Evolutionary conservation across 2,329 filamentous ascomycete species (phyloP).

Genomic region (Thielaviopsis euricoi): DNA sequence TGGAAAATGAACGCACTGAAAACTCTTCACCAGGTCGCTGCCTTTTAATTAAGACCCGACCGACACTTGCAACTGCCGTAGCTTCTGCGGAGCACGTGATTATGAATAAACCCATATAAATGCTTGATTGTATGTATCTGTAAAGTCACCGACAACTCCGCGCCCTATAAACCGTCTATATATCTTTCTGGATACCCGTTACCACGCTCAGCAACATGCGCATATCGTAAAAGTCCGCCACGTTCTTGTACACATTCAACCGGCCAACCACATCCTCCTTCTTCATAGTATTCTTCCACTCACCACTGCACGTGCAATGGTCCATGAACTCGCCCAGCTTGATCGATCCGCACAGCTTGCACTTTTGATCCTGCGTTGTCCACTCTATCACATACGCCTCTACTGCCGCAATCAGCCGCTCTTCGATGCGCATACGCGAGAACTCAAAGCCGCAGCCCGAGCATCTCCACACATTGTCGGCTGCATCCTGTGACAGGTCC

Average conservation of each 20-base stretch:
- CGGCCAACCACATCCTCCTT: slow-evolving; percentile 46
- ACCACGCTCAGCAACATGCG: slow-evolving; percentile 68
- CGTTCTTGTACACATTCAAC: slow-evolving; percentile 54
- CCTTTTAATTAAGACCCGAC: too few relatives aligned
- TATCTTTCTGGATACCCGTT: slow-evolving; percentile 36
- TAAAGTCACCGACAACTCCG: not conserved
- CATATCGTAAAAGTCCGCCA: slow-evolving; percentile 64
- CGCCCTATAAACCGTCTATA: slow-evolving; percentile 19
- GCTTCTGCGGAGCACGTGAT: too few relatives aligned
- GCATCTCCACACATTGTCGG: slow-evolving; percentile 52
- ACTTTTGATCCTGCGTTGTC: slow-evolving; percentile 82
- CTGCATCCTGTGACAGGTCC: slow-evolving; percentile 14
- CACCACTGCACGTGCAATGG: slow-evolving; percentile 82
- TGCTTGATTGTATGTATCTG: not conserved
- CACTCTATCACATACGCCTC: slow-evolving; percentile 63
- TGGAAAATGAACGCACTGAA: too few relatives aligned
- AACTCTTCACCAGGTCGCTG: too few relatives aligned
- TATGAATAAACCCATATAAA: too few relatives aligned
- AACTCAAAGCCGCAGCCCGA: slow-evolving; percentile 58
- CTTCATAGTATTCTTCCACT: slow-evolving; percentile 60
- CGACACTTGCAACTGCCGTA: too few relatives aligned
- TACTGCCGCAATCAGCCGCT: slow-evolving; percentile 60
- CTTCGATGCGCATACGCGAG: slow-evolving; percentile 67
- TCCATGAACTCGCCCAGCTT: slow-evolving; percentile 90
- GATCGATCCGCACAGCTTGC: slow-evolving; percentile 51